These are phyloP conservation scores for Sonneratia alba DNA, from an alignment of 345 rosid species.

Conservation along the genomic window DNA sequence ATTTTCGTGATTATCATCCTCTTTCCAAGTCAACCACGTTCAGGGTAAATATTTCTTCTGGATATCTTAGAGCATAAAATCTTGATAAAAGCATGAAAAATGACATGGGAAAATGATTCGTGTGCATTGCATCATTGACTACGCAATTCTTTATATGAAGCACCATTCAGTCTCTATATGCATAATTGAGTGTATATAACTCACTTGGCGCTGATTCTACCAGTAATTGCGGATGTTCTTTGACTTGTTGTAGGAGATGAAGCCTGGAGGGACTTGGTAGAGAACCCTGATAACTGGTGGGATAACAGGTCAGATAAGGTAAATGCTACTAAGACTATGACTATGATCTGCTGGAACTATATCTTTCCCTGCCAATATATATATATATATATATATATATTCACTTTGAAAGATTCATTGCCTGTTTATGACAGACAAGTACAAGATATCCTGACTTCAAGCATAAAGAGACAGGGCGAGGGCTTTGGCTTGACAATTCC, in stretches of 20 bases:
- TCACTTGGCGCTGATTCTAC: not conserved
- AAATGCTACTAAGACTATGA: not conserved
- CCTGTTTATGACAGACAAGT: slow-evolving; percentile 20
- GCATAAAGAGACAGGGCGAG: slow-evolving; percentile 65
- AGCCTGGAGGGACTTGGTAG: slow-evolving; percentile 60
- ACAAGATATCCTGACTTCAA: slow-evolving; percentile 56
- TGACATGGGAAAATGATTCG: not conserved
- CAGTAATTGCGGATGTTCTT: not conserved
- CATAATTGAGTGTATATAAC: not conserved
- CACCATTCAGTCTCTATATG: not conserved
- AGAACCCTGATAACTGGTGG: slow-evolving; percentile 73
- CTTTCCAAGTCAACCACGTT: not conserved
- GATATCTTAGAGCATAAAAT: not conserved
- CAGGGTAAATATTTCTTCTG: not conserved
- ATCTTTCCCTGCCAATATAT: not conserved
- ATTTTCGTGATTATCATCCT: not conserved
- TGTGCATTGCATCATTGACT: not conserved
- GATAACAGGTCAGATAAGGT: slow-evolving; percentile 72
- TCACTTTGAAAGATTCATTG: not conserved
- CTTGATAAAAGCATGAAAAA: not conserved
- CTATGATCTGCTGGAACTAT: not conserved
- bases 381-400: not conserved
- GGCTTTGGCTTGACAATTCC: slow-evolving; percentile 45
- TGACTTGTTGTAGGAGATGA: slow-evolving; percentile 44
- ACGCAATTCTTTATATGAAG: not conserved